These are phyloP conservation scores for Persicaria tinctoria DNA, from an alignment of 148 eudicot species.

Conservation along the genomic window DNA sequence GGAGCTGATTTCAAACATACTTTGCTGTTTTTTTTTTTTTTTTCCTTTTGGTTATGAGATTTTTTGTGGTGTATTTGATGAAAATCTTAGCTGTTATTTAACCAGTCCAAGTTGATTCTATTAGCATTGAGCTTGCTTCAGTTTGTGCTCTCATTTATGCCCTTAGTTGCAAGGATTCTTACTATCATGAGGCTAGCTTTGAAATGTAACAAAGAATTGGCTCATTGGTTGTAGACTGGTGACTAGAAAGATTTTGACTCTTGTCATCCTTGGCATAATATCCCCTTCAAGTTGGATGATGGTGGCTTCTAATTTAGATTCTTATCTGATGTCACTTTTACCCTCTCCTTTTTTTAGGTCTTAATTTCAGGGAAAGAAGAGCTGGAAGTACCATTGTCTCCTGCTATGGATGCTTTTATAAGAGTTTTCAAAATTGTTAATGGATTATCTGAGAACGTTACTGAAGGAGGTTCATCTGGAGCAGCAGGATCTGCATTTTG, in stretches of 20 bases:
- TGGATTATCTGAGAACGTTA: constrained; percentile 27
- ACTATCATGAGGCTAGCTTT: background rate
- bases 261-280: background rate
- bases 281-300: background rate
- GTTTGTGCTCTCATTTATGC: background rate
- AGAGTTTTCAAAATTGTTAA: constrained; percentile 34
- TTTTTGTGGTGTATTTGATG: no score
- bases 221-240: background rate
- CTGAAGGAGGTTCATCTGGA: constrained; percentile 13
- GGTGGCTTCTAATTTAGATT: background rate
- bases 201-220: background rate
- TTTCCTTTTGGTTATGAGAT: no score
- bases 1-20: no score
- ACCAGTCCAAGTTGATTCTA: background rate
- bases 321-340: constrained; percentile 8
- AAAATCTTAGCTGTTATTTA: no score
- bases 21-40: no score
- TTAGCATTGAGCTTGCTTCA: background rate
- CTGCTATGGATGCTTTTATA: constrained; percentile 43
- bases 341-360: constrained; percentile 21
- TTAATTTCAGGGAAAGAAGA: constrained; percentile 48
- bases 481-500: constrained; percentile 32
- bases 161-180: background rate
- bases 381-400: constrained; percentile 32
- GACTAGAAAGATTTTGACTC: background rate